Conservation (phyloP, 495 filamentous ascomycete species). For the Collariella sp. region DNA sequence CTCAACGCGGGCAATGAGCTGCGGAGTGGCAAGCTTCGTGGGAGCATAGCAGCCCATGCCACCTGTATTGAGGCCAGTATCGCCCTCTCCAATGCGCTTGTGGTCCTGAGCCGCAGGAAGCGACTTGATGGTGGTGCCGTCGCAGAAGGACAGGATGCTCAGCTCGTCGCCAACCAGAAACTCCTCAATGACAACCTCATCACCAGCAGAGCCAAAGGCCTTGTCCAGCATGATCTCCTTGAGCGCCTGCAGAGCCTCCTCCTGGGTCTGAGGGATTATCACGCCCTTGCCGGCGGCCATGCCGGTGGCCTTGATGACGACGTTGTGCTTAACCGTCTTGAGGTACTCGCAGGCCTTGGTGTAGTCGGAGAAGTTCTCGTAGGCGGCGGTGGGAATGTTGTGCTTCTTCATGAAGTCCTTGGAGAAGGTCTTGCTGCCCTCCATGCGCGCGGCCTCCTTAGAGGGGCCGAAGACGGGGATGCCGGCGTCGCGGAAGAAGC, state of each 20-base stretch:
- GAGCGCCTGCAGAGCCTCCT: slow-evolving; percentile 73
- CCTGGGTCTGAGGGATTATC: slow-evolving; percentile 68
- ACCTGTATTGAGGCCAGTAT: slow-evolving; percentile 88
- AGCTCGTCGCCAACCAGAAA: slow-evolving; percentile 87
- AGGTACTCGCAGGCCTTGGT: slow-evolving; percentile 68
- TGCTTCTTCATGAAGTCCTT: slow-evolving; percentile 97
- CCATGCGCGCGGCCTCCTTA: slow-evolving; percentile 78
- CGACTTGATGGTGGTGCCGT: slow-evolving; percentile 75
- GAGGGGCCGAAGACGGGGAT: slow-evolving; percentile 84
- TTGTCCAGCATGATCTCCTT: slow-evolving; percentile 84
- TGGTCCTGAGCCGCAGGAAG: slow-evolving; percentile 95
- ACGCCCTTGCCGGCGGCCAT: slow-evolving; percentile 90
- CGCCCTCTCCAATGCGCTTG: slow-evolving; percentile 87
- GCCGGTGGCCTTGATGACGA: slow-evolving; percentile 85
- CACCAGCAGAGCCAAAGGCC: slow-evolving; percentile 78
- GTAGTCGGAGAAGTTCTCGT: slow-evolving; percentile 80
- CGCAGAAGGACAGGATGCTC: slow-evolving; percentile 82
- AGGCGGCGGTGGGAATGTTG: slow-evolving; percentile 81
- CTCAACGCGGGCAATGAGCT: slow-evolving; percentile 68
- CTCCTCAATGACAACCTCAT: slow-evolving; percentile 95
- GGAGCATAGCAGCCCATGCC: slow-evolving; percentile 98
- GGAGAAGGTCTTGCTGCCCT: slow-evolving; percentile 92
- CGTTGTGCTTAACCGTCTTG: slow-evolving; percentile 60
- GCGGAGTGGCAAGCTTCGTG: slow-evolving; percentile 69
- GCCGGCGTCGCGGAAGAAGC: slow-evolving; percentile 67